These are phyloP conservation scores for Graphiopsis chlorocephala DNA, from an alignment of 2,329 filamentous ascomycete genomes.

Conservation along the genomic window DNA sequence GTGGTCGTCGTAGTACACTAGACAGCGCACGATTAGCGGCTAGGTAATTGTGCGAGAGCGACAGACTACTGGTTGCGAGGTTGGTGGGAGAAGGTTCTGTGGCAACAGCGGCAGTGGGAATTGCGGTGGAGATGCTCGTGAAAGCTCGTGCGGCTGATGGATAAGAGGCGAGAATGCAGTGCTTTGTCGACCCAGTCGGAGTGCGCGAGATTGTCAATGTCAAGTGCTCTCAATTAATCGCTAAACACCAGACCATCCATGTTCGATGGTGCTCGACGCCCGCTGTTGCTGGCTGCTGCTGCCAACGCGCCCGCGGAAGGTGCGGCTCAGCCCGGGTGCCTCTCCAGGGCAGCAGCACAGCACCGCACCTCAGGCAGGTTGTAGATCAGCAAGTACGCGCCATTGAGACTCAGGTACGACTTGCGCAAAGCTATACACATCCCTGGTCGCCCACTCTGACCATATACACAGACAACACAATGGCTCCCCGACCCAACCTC, in stretches of 20 bases:
- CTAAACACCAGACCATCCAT: not conserved
- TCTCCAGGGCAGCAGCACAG: not conserved
- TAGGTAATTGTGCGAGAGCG: slow-evolving; percentile 1
- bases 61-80: slow-evolving; percentile 12
- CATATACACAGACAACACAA: slow-evolving; percentile 29
- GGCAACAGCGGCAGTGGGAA: not conserved
- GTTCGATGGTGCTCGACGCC: not conserved
- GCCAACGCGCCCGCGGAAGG: not conserved
- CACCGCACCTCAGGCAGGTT: slow-evolving; percentile 12
- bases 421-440: not conserved
- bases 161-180: not conserved
- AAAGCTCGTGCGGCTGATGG: not conserved
- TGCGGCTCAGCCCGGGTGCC: not conserved
- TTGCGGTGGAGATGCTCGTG: not conserved
- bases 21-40: slow-evolving; percentile 10
- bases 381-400: slow-evolving; percentile 15
- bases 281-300: not conserved
- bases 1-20: not conserved
- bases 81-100: not conserved
- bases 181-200: not conserved
- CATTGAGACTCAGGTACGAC: slow-evolving; percentile 14
- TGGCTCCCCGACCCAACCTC: slow-evolving; percentile 65
- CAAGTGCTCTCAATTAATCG: not conserved
- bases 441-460: slow-evolving; percentile 1
- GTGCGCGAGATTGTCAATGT: not conserved